These are phyloP conservation scores for Citrus hindsii DNA, from an alignment of 345 rosid genomes.

Conservation along the genomic window DNA sequence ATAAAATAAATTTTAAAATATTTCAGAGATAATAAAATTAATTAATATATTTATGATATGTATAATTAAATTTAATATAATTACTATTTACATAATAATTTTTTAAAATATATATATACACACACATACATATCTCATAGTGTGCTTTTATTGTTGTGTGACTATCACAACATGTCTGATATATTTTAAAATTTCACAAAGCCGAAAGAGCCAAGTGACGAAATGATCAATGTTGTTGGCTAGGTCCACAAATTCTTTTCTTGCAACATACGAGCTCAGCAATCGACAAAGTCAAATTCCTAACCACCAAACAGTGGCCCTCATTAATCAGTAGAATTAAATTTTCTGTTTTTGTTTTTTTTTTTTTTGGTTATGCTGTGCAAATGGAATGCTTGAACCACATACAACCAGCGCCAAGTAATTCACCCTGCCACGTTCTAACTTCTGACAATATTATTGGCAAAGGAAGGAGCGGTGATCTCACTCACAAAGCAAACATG, in stretches of 20 bases:
- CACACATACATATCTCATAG: no score
- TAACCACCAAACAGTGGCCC: background rate
- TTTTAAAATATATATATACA: no score
- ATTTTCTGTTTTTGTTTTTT: no score
- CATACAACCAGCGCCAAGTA: background rate
- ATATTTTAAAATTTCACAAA: no score
- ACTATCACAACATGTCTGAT: no score
- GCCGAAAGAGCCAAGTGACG: background rate
- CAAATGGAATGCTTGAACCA: slow-evolving; percentile 27
- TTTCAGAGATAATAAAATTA: rapidly evolving
- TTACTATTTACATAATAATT: no score
- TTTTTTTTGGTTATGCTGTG: background rate
- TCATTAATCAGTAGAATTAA: background rate
- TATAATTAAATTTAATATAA: no score
- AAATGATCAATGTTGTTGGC: background rate
- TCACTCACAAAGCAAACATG: slow-evolving; percentile 24
- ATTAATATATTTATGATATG: no score
- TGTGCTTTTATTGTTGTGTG: no score
- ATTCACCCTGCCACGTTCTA: slow-evolving; percentile 29
- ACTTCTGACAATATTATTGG: slow-evolving; percentile 17
- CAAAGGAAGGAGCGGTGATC: background rate
- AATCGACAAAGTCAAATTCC: background rate
- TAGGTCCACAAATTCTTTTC: background rate
- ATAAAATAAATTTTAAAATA: no score
- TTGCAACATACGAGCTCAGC: background rate